Base-by-base conservation (phyloP, 2,329 filamentous ascomycete species). In the Colletotrichum shisoi region DNA sequence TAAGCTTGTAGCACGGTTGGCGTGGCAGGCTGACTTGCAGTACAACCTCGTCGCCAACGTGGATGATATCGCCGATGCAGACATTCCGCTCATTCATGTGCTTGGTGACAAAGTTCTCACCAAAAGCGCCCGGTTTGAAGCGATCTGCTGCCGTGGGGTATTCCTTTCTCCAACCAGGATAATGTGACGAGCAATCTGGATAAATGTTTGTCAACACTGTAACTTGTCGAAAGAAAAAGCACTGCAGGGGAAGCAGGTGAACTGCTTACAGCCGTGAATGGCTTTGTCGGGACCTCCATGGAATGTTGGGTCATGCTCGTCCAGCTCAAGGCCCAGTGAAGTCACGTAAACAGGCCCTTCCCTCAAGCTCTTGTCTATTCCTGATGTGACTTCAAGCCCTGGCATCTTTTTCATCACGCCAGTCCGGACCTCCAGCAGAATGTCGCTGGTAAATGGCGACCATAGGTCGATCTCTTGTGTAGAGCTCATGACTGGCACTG, bases 1-100 rank as follows among this genome's bases (percentile, higher is more conserved):
- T 91, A 9, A 91, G 81, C 73, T 90, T 91, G 78, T 85, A 90
- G 77, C 88, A 90, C 11, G 88, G 88, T 70, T 87, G 84, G 17
- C 88, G 82, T 0, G 88, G 88, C 27, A 89, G 77, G 69, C 82
- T 85, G 27, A 90, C 84, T 71, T 90, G 84, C 0, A 89, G 79
- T 3, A 86, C 65, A 0, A 86, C 79, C 2, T 80, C 78, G 52
- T 79, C 76, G 0, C 83, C 82, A 8, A 89, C 80, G 0, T 81
- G 77, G 19, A 88, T 78, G 15, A 86, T 77, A 70, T 91, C 88
- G 24, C 88, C 88, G 58, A 91, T 87, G 74, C 88, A 90, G 0
- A 90, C 78, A 70, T 87, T 90, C 42, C 82, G 80, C 76, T 91
- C 88, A 71, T 88, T 89, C 79, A 89, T 84, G 46, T 78, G 77